phyloP scores from a whole-genome alignment of 2,329 filamentous ascomycete genomes.

The Alternaria longipes region DNA sequence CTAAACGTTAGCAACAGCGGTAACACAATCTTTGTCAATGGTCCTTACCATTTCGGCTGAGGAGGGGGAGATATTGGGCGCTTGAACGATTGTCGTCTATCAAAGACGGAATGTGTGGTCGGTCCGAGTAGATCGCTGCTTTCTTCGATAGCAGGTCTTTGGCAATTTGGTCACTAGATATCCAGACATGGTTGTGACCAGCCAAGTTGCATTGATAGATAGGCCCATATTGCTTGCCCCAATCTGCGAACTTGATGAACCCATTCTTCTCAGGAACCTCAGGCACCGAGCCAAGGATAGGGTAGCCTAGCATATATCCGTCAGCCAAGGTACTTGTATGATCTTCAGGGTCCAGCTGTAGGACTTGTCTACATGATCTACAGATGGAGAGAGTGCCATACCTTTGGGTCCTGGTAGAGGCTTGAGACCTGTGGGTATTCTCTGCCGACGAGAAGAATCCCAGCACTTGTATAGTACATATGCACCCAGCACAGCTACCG shows the following conservation, averaged over 20 bases:
- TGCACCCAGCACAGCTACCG: constrained; percentile 32
- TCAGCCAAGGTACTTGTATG: constrained; percentile 16
- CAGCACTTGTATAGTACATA: constrained; percentile 44
- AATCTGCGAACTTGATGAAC: constrained; percentile 58
- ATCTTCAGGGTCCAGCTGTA: constrained; percentile 1
- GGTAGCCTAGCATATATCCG: constrained; percentile 47
- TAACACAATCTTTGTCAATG: background rate
- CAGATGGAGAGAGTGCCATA: constrained; percentile 28
- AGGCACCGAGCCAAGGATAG: constrained; percentile 54
- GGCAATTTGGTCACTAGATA: constrained; percentile 55
- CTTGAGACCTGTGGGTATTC: constrained; percentile 48
- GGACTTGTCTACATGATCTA: background rate
- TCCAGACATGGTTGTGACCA: constrained; percentile 58
- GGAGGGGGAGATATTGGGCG: constrained; percentile 57
- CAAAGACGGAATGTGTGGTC: constrained; percentile 57
- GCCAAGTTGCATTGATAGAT: constrained; percentile 58
- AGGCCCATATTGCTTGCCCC: constrained; percentile 56
- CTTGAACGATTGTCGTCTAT: constrained; percentile 56
- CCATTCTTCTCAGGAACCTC: constrained; percentile 56
- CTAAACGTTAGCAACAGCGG: constrained; percentile 23
- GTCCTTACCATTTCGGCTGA: constrained; percentile 54
- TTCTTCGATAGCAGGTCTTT: constrained; percentile 56
- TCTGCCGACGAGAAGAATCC: constrained; percentile 36
- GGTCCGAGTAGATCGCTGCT: constrained; percentile 57
- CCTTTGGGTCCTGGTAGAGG: constrained; percentile 54